phyloP scores from a whole-genome alignment of 768 basidiomycete genomes.

The Leccinellum luteum region DNA sequence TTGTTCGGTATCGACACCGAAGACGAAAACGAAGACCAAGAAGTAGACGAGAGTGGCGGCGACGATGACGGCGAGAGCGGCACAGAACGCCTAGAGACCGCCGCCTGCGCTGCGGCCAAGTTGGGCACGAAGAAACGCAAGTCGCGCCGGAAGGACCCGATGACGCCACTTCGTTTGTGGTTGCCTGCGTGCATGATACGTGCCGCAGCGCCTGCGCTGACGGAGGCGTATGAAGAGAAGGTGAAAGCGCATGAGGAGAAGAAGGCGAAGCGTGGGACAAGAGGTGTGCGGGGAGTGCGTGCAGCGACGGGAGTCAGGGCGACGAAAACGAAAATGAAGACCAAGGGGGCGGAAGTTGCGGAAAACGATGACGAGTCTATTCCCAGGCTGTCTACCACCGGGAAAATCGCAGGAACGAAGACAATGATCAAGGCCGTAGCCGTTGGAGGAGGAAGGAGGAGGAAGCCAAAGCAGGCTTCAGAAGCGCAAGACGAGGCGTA shows the following conservation, averaged over 20 bases:
- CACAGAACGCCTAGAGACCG: constrained; percentile 25
- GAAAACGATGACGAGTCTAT: background rate
- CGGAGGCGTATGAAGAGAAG: constrained; percentile 61
- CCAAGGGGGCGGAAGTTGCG: background rate
- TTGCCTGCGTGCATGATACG: constrained; percentile 78
- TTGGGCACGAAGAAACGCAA: constrained; percentile 22
- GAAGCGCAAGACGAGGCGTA: constrained; percentile 29
- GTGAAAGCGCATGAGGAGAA: constrained; percentile 43
- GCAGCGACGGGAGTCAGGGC: background rate
- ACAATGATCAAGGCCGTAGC: constrained; percentile 5
- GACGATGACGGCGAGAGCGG: constrained; percentile 24
- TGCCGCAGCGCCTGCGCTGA: constrained; percentile 63
- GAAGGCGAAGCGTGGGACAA: constrained; percentile 34
- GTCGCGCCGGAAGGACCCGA: constrained; percentile 36
- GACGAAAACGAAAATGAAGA: constrained; percentile 1
- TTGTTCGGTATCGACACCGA: constrained; percentile 41
- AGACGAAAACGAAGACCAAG: constrained; percentile 45
- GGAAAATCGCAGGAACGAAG: constrained; percentile 4
- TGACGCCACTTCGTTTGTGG: constrained; percentile 68
- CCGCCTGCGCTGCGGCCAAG: constrained; percentile 20
- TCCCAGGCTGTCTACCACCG: constrained; percentile 4
- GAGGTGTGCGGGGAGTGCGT: constrained; percentile 7
- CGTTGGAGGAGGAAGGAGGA: constrained; percentile 8
- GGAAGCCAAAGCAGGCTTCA: constrained; percentile 20
- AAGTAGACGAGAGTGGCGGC: constrained; percentile 44